Base-by-base conservation (phyloP, 352 stramenopile species). In the Phytophthora tubulina region DNA sequence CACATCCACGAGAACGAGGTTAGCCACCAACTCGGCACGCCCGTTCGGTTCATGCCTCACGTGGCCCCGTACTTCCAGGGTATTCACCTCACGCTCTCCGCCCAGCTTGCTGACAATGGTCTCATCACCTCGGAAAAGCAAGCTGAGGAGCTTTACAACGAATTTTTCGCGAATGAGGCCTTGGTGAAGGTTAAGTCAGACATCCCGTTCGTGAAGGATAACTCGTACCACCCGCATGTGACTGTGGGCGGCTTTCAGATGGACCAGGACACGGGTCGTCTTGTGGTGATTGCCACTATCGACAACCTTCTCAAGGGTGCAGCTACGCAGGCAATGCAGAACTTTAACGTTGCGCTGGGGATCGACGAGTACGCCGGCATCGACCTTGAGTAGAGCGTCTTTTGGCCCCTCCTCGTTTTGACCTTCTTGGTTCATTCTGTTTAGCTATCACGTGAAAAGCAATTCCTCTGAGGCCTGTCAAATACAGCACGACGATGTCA, bases 231-330 rank as follows among this genome's bases (percentile, higher is more conserved):
- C 58, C 91, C 94, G 79, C 84, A 96, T 65, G 88, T 82, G 59
- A 84, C 86, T 42, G 82, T 97, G 14, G 91, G 90, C 27, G 91
- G 90, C 64, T 97, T 98, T 75, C 88, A 97, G 56, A 77, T 96
- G 57, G 93, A 98, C 73, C 75, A 82, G 10, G 72, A 92, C 51
- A 94, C 92, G 21, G 91, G 92, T 15, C 85, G 94, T 32, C 73
- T 97, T 30, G 94, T 97, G 48, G 79, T 98, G 17, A 79, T 98
- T 48, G 79, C 83, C 14, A 95, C 92, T 27, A 98, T 98, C 66
- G 95, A 98, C 78, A 98, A 98, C 76, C 80, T 98, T 51, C 84
- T 98, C 56, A 98, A 98, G 86, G 95, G 95, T 11, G 95, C 95
- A 3, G 94, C 93, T 45, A 97, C 91, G 3, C 95, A 98, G 79